Conservation (phyloP, 2,329 filamentous ascomycete genomes). For the Curvularia eragrostidis region DNA sequence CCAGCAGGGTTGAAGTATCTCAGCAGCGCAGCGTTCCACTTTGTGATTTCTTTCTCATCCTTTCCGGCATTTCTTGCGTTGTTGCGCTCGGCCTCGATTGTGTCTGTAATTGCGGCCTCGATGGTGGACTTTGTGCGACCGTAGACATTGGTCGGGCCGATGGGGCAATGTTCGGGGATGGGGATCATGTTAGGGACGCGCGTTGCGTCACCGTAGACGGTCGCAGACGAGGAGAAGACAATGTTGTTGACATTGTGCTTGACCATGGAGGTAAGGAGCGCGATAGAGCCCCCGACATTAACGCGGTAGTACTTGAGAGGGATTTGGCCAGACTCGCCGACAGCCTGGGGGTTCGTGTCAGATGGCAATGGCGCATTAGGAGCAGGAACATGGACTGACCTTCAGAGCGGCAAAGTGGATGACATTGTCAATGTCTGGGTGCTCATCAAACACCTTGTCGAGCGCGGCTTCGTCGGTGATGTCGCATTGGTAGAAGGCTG, state of each 20-base stretch:
- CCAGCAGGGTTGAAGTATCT: slow-evolving; percentile 98
- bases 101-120: slow-evolving; percentile 90
- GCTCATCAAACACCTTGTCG: slow-evolving; percentile 84
- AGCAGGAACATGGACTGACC: slow-evolving; percentile 58
- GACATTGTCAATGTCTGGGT: slow-evolving; percentile 95
- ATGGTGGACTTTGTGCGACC: slow-evolving; percentile 95
- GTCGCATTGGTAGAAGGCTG: slow-evolving; percentile 83
- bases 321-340: slow-evolving; percentile 92
- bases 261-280: slow-evolving; percentile 84
- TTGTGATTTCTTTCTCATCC: slow-evolving; percentile 65
- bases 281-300: slow-evolving; percentile 92
- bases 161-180: slow-evolving; percentile 95
- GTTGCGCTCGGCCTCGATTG: slow-evolving; percentile 83
- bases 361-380: not conserved
- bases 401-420: slow-evolving; percentile 99
- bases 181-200: slow-evolving; percentile 98
- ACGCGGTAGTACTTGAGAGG: slow-evolving; percentile 97
- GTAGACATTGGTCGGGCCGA: slow-evolving; percentile 96
- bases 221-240: slow-evolving; percentile 97
- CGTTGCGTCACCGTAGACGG: slow-evolving; percentile 97
- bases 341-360: slow-evolving; percentile 68
- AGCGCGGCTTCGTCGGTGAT: slow-evolving; percentile 84
- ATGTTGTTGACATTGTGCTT: slow-evolving; percentile 93
- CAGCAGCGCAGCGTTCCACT: slow-evolving; percentile 92
- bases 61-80: slow-evolving; percentile 77